Conservation (phyloP, 192 early-diverging fungal genomes). For the Phycomyces blakesleeanus region DNA sequence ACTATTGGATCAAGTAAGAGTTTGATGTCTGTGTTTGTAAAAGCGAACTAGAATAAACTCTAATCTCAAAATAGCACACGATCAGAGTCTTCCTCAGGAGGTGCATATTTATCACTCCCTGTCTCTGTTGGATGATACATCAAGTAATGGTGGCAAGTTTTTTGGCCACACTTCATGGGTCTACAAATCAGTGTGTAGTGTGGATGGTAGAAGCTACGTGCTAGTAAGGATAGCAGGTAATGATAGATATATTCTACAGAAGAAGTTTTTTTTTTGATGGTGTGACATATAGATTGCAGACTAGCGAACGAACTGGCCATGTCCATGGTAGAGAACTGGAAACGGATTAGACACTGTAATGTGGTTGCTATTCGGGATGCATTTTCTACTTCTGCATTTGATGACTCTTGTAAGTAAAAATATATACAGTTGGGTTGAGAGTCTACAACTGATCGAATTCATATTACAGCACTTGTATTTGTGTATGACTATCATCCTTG, state of each 20-base stretch:
- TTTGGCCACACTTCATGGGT: constrained; percentile 69
- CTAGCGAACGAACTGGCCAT: constrained; percentile 80
- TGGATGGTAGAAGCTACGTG: constrained; percentile 83
- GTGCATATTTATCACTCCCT: constrained; percentile 89
- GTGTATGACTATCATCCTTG: constrained; percentile 94
- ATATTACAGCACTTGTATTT: constrained; percentile 84
- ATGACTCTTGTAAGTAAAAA: constrained; percentile 77
- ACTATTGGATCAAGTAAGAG: constrained; percentile 20
- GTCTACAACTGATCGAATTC: no score
- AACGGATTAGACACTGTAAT: constrained; percentile 73
- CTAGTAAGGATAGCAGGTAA: constrained; percentile 80
- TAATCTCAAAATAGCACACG: constrained; percentile 34
- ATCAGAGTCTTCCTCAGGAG: constrained; percentile 68
- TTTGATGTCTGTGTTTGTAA: background rate
- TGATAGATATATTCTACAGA: no score
- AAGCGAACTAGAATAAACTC: background rate
- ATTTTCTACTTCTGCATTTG: constrained; percentile 94
- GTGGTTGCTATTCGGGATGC: constrained; percentile 88
- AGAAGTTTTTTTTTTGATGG: background rate
- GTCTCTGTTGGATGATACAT: constrained; percentile 55
- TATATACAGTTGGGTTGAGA: no score
- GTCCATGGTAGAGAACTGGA: constrained; percentile 81
- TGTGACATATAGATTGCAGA: constrained; percentile 47
- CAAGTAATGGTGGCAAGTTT: constrained; percentile 54
- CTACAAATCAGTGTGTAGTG: constrained; percentile 82